These are phyloP conservation scores for Prunus padus DNA, from an alignment of 306 rosid species.

Conservation along the genomic window DNA sequence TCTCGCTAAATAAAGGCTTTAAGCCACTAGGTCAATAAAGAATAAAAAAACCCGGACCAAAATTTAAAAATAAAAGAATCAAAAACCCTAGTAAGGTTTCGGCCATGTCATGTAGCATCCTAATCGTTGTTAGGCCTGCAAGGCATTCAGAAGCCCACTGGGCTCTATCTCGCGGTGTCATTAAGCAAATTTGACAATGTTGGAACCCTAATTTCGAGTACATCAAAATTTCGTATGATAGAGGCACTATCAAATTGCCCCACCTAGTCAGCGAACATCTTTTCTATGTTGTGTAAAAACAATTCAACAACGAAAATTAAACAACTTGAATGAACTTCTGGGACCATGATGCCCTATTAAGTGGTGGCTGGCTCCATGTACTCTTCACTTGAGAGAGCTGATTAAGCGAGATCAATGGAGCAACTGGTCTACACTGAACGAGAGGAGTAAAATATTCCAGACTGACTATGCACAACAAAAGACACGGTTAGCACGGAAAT, in stretches of 20 bases:
- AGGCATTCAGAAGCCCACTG: too few relatives aligned
- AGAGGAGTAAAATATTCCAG: not conserved
- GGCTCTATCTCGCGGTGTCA: not conserved
- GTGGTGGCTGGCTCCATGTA: not conserved
- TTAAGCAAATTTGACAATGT: not conserved
- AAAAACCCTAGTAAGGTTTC: too few relatives aligned
- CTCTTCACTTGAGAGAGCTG: not conserved
- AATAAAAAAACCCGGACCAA: too few relatives aligned
- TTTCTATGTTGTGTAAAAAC: not conserved
- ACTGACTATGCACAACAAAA: slow-evolving; percentile 9
- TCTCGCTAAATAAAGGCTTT: too few relatives aligned
- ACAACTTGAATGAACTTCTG: not conserved
- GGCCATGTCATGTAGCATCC: too few relatives aligned
- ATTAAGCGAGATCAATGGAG: not conserved
- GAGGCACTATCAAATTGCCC: not conserved
- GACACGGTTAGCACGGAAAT: slow-evolving; percentile 14
- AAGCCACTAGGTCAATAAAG: too few relatives aligned
- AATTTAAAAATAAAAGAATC: too few relatives aligned
- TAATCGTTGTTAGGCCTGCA: too few relatives aligned
- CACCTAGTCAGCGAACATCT: not conserved
- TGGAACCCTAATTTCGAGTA: not conserved
- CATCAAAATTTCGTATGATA: not conserved
- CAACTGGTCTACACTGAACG: not conserved
- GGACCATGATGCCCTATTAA: not conserved
- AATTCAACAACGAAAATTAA: not conserved